phyloP scores from a whole-genome alignment of 176 grass and related monocot genomes.

The Avena eriantha region DNA sequence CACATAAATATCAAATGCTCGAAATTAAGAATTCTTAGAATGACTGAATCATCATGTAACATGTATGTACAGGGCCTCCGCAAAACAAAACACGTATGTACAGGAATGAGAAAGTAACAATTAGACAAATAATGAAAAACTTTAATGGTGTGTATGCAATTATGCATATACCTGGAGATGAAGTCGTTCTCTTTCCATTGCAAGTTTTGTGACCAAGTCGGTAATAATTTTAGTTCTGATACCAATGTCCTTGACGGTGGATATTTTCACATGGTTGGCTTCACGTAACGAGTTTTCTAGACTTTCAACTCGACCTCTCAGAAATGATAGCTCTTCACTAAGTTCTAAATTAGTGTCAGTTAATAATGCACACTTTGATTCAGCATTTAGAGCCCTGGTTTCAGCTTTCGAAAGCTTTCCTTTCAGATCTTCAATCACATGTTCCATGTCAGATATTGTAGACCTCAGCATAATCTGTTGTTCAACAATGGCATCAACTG shows the following conservation, averaged over 20 bases:
- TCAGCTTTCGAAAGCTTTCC: conserved; percentile 79
- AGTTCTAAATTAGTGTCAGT: conserved; percentile 88
- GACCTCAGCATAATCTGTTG: conserved; percentile 72
- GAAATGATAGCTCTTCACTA: conserved; percentile 78
- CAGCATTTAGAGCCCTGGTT: conserved; percentile 74
- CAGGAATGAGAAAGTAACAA: conserved; percentile 8
- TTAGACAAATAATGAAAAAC: not conserved
- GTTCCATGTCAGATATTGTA: conserved; percentile 82
- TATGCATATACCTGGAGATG: conserved; percentile 65
- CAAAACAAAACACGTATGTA: conserved; percentile 5
- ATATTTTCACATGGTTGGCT: conserved; percentile 71
- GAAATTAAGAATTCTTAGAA: not conserved
- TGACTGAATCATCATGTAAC: not conserved
- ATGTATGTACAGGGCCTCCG: too few relatives aligned
- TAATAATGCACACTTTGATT: conserved; percentile 71
- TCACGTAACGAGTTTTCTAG: conserved; percentile 67
- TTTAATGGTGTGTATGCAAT: not conserved
- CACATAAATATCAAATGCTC: not conserved
- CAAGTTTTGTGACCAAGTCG: conserved; percentile 81
- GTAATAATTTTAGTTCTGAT: conserved; percentile 76
- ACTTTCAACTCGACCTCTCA: conserved; percentile 67
- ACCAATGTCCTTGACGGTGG: conserved; percentile 74
- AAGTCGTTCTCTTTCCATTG: conserved; percentile 82
- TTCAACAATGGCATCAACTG: conserved; percentile 81
- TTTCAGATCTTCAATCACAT: conserved; percentile 86